phyloP scores from a whole-genome alignment of 805 yeast species.

The Saccharomycodes ludwigii region DNA sequence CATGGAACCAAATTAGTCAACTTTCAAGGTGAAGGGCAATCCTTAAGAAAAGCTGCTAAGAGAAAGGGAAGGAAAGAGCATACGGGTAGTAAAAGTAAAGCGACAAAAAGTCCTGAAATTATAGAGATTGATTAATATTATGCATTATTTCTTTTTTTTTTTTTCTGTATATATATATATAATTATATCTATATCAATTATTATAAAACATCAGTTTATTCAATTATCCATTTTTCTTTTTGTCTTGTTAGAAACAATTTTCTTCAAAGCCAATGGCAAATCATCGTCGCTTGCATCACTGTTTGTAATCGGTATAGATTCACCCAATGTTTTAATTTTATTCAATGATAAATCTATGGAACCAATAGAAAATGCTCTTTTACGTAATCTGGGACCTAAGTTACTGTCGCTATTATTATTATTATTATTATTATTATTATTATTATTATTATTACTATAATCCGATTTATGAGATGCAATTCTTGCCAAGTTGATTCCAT shows the following conservation, averaged over 20 bases:
- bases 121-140: slow-evolving; percentile 59
- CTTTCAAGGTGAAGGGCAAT: slow-evolving; percentile 63
- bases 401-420: neutral
- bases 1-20: slow-evolving; percentile 10
- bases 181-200: neutral
- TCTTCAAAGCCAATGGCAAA: slow-evolving; percentile 28
- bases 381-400: slow-evolving; percentile 21
- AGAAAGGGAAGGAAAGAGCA: slow-evolving; percentile 48
- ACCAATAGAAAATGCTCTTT: slow-evolving; percentile 26
- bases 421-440: too few relatives aligned
- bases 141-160: neutral
- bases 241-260: slow-evolving; percentile 22
- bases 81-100: slow-evolving; percentile 47
- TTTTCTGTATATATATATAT: neutral
- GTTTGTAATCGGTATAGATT: too few relatives aligned
- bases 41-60: slow-evolving; percentile 58
- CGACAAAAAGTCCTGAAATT: slow-evolving; percentile 58
- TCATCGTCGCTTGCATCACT: slow-evolving; percentile 22
- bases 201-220: neutral
- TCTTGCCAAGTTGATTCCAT: slow-evolving; percentile 17
- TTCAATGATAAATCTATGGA: slow-evolving; percentile 13
- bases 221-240: too few relatives aligned
- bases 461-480: slow-evolving; percentile 18
- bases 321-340: slow-evolving; percentile 23
- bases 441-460: slow-evolving; percentile 7